A percentile compares a stretch with the other conserved stretches of the same genome.
Evolutionary conservation across 352 stramenopile species (phyloP).

Genomic region (Globisporangium abappressorium): DNA sequence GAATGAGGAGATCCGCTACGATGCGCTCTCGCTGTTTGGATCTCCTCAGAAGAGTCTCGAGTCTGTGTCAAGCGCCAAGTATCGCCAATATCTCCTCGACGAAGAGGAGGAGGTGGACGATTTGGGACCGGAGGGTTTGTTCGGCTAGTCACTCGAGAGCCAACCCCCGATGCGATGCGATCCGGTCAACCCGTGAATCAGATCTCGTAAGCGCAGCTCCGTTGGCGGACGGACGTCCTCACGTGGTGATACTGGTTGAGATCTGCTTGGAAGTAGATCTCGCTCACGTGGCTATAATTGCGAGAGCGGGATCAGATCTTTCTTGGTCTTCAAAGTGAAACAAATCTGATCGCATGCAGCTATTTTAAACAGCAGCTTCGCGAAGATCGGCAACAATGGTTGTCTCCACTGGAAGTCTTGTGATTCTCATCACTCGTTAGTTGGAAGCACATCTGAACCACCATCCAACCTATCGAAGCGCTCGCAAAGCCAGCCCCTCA

Average conservation of each 20-base stretch:
- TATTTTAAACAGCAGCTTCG: background rate
- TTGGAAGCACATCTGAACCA: background rate
- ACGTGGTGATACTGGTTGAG: background rate
- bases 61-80: background rate
- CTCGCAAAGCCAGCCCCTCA: background rate
- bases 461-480: background rate
- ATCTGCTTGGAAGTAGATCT: background rate
- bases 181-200: background rate
- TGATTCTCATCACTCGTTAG: background rate
- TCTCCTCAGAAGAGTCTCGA: background rate
- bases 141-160: background rate
- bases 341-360: background rate
- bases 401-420: background rate
- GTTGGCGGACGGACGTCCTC: constrained; percentile 3
- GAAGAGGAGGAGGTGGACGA: background rate
- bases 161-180: background rate
- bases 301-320: background rate
- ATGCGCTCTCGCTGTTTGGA: constrained; percentile 19
- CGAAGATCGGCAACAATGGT: background rate
- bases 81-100: background rate
- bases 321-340: background rate
- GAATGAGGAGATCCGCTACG: background rate
- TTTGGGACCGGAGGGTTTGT: background rate
- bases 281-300: background rate
- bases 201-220: background rate